Evolutionary conservation across 805 yeast genomes (phyloP).

Genomic region (Kuraishia piskuri): DNA sequence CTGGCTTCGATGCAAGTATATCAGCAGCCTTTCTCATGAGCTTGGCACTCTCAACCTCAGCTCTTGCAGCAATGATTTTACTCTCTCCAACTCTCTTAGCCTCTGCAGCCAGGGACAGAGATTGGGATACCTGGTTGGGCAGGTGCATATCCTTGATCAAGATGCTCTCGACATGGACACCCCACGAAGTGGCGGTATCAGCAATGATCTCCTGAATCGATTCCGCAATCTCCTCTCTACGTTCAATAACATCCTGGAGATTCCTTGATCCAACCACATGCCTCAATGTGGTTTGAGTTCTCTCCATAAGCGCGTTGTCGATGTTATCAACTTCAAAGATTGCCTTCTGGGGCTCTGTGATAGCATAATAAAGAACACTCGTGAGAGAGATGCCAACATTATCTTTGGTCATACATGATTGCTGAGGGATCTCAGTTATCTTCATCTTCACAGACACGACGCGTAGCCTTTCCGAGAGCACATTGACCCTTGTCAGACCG

Average conservation of each 20-base stretch:
- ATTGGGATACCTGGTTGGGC: conserved; percentile 44
- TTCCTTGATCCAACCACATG: conserved; percentile 61
- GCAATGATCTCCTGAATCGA: conserved; percentile 53
- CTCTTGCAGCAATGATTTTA: conserved; percentile 65
- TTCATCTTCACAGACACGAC: conserved; percentile 46
- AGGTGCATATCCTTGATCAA: conserved; percentile 58
- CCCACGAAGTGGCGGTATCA: conserved; percentile 61
- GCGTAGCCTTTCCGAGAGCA: conserved; percentile 49
- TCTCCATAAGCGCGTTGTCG: conserved; percentile 46
- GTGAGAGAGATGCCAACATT: conserved; percentile 55
- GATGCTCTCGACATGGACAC: conserved; percentile 58
- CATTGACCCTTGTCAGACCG: conserved; percentile 56
- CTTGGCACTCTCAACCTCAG: conserved; percentile 70
- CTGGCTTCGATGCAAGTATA: conserved; percentile 63
- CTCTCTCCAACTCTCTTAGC: conserved; percentile 70
- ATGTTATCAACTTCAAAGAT: conserved; percentile 47
- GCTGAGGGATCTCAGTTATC: conserved; percentile 59
- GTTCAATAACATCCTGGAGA: conserved; percentile 65
- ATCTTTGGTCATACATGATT: conserved; percentile 62
- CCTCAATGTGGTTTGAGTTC: conserved; percentile 67
- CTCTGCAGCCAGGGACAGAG: conserved; percentile 68
- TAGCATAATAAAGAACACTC: conserved; percentile 59
- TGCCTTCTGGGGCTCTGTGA: conserved; percentile 61
- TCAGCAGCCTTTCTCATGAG: conserved; percentile 75
- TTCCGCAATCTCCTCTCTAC: conserved; percentile 62